Conservation (phyloP, 2,329 filamentous ascomycete species). For the Chlorencoelia australis region DNA sequence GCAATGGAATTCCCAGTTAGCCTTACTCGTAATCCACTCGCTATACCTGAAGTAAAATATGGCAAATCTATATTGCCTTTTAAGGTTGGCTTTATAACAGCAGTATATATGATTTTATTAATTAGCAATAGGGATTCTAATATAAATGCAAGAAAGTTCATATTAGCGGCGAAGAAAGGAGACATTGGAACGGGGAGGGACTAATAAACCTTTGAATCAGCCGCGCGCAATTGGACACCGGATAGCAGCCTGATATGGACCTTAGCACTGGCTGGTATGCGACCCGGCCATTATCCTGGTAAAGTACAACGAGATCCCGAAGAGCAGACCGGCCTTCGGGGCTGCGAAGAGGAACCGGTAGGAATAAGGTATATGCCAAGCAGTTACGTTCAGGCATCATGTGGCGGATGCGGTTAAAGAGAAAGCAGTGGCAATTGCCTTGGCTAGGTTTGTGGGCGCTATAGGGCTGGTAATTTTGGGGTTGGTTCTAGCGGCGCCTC, state of each 20-base stretch:
- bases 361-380: constrained; percentile 5
- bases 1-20: constrained; percentile 3
- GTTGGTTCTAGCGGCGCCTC: constrained; percentile 2
- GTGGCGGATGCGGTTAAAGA: constrained; percentile 7
- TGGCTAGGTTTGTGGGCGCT: constrained; percentile 1
- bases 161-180: too few species aligned
- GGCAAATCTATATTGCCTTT: constrained; percentile 1
- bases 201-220: too few species aligned
- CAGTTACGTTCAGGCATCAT: constrained; percentile 6
- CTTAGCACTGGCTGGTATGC: too few species aligned
- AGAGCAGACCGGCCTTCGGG: too few species aligned
- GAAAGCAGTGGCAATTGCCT: constrained; percentile 1
- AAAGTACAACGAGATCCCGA: too few species aligned
- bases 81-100: constrained; percentile 1
- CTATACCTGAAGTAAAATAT: constrained; percentile 5
- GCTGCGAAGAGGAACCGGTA: too few species aligned
- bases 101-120: constrained; percentile 6
- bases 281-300: too few species aligned
- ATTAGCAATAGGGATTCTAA: too few species aligned
- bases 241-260: too few species aligned
- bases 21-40: constrained; percentile 1
- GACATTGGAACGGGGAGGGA: too few species aligned
- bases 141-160: too few species aligned
- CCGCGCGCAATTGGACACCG: too few species aligned
- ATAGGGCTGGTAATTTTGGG: constrained; percentile 3